Percentiles rank a stretch among this genome's conserved stretches.
phyloP scores from a whole-genome alignment of 2,329 filamentous ascomycete genomes.

The Aspergillus sp. region DNA sequence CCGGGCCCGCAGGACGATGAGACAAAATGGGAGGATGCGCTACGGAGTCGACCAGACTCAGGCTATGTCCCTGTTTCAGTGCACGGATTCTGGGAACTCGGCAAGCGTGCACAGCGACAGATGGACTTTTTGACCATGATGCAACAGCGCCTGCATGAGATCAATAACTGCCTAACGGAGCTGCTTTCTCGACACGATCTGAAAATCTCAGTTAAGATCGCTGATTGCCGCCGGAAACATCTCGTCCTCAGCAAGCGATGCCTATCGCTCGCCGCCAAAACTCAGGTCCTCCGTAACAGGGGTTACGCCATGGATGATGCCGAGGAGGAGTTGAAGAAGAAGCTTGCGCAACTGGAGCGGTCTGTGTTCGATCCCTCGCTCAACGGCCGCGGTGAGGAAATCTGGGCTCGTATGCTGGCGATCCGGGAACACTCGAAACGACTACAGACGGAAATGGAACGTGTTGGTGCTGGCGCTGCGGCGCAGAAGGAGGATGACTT shows the following conservation, averaged over 20 bases:
- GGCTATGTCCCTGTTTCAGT: conserved; percentile 61
- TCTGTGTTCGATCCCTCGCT: conserved; percentile 61
- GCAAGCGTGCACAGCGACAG: conserved; percentile 58
- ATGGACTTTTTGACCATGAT: conserved; percentile 57
- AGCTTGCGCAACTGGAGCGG: conserved; percentile 58
- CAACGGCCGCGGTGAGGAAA: conserved; percentile 61
- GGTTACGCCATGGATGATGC: conserved; percentile 65
- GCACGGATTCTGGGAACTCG: conserved; percentile 60
- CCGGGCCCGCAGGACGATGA: conserved; percentile 59
- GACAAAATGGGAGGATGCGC: conserved; percentile 63
- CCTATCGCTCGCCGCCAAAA: conserved; percentile 62
- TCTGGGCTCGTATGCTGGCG: conserved; percentile 66
- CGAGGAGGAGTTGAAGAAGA: conserved; percentile 64
- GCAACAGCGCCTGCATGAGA: conserved; percentile 62
- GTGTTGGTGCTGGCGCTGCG: conserved; percentile 44
- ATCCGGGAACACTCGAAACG: conserved; percentile 60
- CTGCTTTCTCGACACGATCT: conserved; percentile 62
- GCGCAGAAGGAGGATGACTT: conserved; percentile 48
- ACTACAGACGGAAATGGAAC: conserved; percentile 61
- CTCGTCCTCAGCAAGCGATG: conserved; percentile 60
- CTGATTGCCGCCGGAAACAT: conserved; percentile 60
- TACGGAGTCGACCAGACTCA: conserved; percentile 58
- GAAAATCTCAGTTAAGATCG: conserved; percentile 58
- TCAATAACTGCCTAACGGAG: conserved; percentile 61
- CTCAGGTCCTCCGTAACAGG: conserved; percentile 62